Conservation (phyloP, 352 stramenopile species). For the Phytopythium sindhum region DNA sequence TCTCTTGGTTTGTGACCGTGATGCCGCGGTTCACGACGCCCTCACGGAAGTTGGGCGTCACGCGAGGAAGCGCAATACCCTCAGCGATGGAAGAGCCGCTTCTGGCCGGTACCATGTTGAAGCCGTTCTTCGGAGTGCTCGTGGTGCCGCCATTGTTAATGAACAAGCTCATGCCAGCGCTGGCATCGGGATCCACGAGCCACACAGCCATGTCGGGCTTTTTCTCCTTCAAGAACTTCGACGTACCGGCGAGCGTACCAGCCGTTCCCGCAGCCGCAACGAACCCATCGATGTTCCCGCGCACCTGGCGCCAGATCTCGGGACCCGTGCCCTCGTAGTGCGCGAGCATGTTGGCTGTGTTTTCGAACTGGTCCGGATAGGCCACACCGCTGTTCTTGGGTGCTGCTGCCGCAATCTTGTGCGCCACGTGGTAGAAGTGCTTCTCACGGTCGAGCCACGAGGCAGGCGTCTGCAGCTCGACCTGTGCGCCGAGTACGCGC, state of each 20-base stretch:
- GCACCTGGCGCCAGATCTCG: conserved; percentile 88
- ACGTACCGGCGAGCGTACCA: conserved; percentile 90
- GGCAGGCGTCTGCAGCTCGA: conserved; percentile 56
- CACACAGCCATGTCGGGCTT: conserved; percentile 57
- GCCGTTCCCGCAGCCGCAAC: conserved; percentile 89
- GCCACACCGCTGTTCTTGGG: conserved; percentile 33
- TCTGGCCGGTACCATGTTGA: conserved; percentile 81
- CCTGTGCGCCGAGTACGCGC: conserved; percentile 67
- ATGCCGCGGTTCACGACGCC: conserved; percentile 90
- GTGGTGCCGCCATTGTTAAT: conserved; percentile 63
- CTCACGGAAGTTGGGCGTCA: conserved; percentile 91
- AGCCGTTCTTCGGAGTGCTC: conserved; percentile 82
- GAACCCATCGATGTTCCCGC: conserved; percentile 90
- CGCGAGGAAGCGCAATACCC: conserved; percentile 90
- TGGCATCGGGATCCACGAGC: conserved; percentile 76
- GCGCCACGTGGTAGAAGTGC: conserved; percentile 77
- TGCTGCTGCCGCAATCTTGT: conserved; percentile 34
- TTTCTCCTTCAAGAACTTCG: conserved; percentile 91
- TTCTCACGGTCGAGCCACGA: conserved; percentile 63
- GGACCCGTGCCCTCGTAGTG: conserved; percentile 81
- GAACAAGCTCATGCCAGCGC: conserved; percentile 84
- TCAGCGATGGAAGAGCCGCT: conserved; percentile 91
- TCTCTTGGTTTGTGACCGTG: conserved; percentile 90
- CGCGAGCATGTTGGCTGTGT: conserved; percentile 63
- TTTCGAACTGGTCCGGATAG: conserved; percentile 75